Evolutionary conservation across 495 filamentous ascomycete species (phyloP).

Genomic region (Penicillium bovifimosum): DNA sequence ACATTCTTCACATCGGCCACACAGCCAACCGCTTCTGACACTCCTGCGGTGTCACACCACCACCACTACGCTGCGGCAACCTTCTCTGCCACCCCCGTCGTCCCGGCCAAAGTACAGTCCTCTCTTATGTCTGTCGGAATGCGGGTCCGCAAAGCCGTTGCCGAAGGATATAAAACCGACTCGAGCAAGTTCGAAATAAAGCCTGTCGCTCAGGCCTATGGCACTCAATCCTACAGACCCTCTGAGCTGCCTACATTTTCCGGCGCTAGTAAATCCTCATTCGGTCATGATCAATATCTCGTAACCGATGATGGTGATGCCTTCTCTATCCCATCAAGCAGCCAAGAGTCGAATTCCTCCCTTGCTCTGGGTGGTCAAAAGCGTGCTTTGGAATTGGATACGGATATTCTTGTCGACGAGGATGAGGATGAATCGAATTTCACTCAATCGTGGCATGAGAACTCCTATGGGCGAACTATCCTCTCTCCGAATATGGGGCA

Average conservation of each 20-base stretch:
- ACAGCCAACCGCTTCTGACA: conserved; percentile 8
- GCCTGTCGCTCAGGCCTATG: conserved; percentile 13
- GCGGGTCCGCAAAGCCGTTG: conserved; percentile 85
- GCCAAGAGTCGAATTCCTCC: conserved; percentile 35
- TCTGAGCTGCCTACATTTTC: conserved; percentile 70
- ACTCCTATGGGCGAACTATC: conserved; percentile 22
- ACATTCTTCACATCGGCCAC: conserved; percentile 33
- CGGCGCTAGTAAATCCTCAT: conserved; percentile 56
- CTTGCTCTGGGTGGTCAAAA: conserved; percentile 17
- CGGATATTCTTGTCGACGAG: conserved; percentile 48
- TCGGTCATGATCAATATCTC: conserved; percentile 9
- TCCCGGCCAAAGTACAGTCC: conserved; percentile 63
- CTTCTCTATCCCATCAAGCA: conserved; percentile 40
- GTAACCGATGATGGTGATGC: conserved; percentile 37
- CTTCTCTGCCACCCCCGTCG: conserved; percentile 38
- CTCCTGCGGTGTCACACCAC: conserved; percentile 29
- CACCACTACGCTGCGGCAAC: conserved; percentile 39
- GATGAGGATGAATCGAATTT: conserved; percentile 4
- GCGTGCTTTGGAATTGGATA: conserved; percentile 30
- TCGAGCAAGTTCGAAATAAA: conserved; percentile 25
- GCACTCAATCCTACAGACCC: conserved; percentile 14
- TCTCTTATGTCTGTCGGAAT: conserved; percentile 84
- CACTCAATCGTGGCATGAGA: neutral
- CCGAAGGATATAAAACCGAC: conserved; percentile 83
- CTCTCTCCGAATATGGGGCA: conserved; percentile 31